Evolutionary conservation across 768 basidiomycete genomes (phyloP), one percentile per base, ranked within the genome.

Genomic region (Podaxis mareebaensis): DNA sequence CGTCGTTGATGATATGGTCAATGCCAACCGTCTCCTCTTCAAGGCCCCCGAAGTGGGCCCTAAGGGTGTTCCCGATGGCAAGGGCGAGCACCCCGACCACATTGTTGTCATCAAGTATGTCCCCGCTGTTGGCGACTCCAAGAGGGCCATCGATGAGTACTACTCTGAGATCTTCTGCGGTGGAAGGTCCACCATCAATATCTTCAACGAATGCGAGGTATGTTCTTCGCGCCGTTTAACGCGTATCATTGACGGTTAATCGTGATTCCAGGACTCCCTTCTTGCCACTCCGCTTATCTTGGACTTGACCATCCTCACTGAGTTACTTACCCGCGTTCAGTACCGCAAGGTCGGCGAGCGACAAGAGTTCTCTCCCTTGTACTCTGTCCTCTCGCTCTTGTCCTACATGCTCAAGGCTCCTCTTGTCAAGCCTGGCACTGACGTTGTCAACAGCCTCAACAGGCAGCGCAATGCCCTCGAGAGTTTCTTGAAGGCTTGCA

Each of bases 371-470:
- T 79, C 87, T 65, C 90, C 91, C 0, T 80, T 99, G 20, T 93
- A 99, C 84, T 85, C 92, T 3, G 92, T 99, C 63, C 82, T 99
- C 60, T 96, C 95, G 44, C 85, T 98, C 65, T 83, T 98, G 60
- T 92, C 89, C 44, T 98, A 96, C 84, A 96, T 98, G 95, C 88
- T 96, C 79, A 97, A 97, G 83, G 95, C 95, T 0, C 94, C 95
- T n/a, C 86, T 96, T 71, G 95, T 96, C 78, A 96, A 96, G 82
- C 92, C 92, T 68, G 92, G 93, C 60, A 91, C 90, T 39, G 92
- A 93, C 69, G 95, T 98, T 69, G 90, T 99, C 77, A 99, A 99
- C 86, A 91, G 90, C 67, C 85, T 98, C 67, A 90, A 89, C 77
- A 87, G 96, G 74, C 96, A 99, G 83, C 89, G 96, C 73, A 93